A percentile compares a stretch with the other conserved stretches of the same genome.
phyloP scores from a whole-genome alignment of 345 rosid species.

The Heritiera fomes region DNA sequence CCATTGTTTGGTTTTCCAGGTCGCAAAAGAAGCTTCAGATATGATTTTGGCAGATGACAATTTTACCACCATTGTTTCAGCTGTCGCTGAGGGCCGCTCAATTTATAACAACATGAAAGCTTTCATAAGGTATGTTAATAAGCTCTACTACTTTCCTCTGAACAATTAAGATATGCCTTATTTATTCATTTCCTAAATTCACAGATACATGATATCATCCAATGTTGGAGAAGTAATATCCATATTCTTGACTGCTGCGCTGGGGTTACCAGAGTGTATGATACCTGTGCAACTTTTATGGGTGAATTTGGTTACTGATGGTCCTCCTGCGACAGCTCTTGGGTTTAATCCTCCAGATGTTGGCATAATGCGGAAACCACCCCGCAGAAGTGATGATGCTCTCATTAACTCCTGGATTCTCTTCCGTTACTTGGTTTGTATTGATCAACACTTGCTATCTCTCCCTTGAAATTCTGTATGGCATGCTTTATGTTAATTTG shows the following conservation, averaged over 20 bases:
- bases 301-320: slow-evolving; percentile 96
- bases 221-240: slow-evolving; percentile 95
- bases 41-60: slow-evolving; percentile 96
- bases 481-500: background rate
- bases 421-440: slow-evolving; percentile 69
- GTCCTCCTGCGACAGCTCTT: slow-evolving; percentile 96
- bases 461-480: background rate
- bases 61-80: slow-evolving; percentile 79
- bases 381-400: slow-evolving; percentile 75
- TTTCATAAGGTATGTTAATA: slow-evolving; percentile 63
- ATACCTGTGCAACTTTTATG: slow-evolving; percentile 95
- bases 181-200: slow-evolving; percentile 18
- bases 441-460: background rate
- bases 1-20: slow-evolving; percentile 43
- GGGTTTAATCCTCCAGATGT: slow-evolving; percentile 93
- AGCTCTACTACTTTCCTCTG: slow-evolving; percentile 3
- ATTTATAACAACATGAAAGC: slow-evolving; percentile 94
- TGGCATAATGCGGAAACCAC: slow-evolving; percentile 84
- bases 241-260: slow-evolving; percentile 80
- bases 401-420: slow-evolving; percentile 78
- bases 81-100: slow-evolving; percentile 90
- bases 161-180: background rate
- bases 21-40: slow-evolving; percentile 96
- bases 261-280: slow-evolving; percentile 92
- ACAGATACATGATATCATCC: slow-evolving; percentile 96